Percentiles rank a stretch among this genome's conserved stretches.
These are phyloP conservation scores for Trametes cubensis DNA, from an alignment of 768 basidiomycete genomes.

Conservation along the genomic window DNA sequence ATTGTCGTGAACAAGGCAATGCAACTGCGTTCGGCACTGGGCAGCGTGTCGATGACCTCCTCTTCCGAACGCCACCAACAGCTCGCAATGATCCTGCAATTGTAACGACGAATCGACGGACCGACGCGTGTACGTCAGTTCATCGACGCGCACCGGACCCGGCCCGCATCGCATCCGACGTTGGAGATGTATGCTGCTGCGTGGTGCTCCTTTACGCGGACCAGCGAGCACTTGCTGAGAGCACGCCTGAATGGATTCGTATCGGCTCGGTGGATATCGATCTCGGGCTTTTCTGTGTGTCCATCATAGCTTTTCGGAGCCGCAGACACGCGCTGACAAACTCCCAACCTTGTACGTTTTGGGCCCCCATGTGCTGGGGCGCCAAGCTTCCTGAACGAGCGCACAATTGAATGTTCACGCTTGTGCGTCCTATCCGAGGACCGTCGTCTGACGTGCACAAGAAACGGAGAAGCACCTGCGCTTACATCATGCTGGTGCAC, in stretches of 20 bases:
- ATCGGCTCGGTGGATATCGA: too few species aligned
- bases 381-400: neutral
- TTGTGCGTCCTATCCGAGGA: neutral
- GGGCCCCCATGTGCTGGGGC: too few species aligned
- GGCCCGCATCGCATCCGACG: neutral
- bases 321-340: slow-evolving; percentile 8
- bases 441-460: neutral
- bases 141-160: neutral
- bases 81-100: slow-evolving; percentile 1
- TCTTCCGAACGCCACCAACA: slow-evolving; percentile 1
- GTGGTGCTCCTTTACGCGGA: neutral
- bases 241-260: too few species aligned
- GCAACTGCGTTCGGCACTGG: too few species aligned
- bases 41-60: neutral
- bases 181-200: neutral
- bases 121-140: neutral
- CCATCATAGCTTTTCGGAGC: neutral
- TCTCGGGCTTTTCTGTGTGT: too few species aligned
- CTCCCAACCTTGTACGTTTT: slow-evolving; percentile 2
- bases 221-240: too few species aligned
- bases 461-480: too few species aligned
- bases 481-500: too few species aligned
- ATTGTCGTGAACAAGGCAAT: too few species aligned
- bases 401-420: neutral
- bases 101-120: neutral